Base-by-base conservation (phyloP, 2,329 filamentous ascomycete genomes). In the Malbranchea cinnamomea region DNA sequence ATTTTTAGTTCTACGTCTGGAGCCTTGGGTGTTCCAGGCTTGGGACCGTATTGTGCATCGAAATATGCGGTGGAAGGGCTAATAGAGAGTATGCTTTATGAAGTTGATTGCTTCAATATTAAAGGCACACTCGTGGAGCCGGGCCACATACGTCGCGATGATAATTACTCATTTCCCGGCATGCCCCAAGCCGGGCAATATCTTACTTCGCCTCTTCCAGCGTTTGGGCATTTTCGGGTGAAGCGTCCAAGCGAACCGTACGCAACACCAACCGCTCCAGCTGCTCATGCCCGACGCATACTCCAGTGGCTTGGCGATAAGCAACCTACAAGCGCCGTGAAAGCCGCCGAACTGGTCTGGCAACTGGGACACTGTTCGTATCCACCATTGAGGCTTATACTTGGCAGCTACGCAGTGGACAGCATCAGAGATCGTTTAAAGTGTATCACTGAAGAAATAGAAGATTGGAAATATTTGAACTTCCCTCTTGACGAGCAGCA, bases 61-160 rank as follows among this genome's bases (percentile, higher is more conserved):
- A 98, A 95, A 53, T 95, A 94, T 55, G 89, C 89, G 0, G 83
- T 93, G 3, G 89, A 98, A 50, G 89, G 87, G 0, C 62, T 98
- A 31, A 84, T 95, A 43, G 89, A 98, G 55, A 85, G 82, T 10
- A 87, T 98, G 80, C 67, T 94, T 10, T 95, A 95, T 55, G 89
- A 98, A 52, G 77, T 92, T 21, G 85, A 94, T 40, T 62, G 65
- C 0, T 94, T 92, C 57, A 87, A 89, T 49, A 79, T 95, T 53
- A 93, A 91, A 54, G 82, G 82, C 0, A 94, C 87, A 2, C 67
- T 98, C 4, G 85, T 95, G 1, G 83, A 94, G 47, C 85, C 87
- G 1, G 85, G 85, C 0, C 70, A 94, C 40, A 79, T 94, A 39
- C 68, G 85, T 4, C 69, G 85, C 4, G 87, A 95, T 52, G 85